phyloP scores from a whole-genome alignment of 2,329 filamentous ascomycete genomes.

The Arthroderma sp. region DNA sequence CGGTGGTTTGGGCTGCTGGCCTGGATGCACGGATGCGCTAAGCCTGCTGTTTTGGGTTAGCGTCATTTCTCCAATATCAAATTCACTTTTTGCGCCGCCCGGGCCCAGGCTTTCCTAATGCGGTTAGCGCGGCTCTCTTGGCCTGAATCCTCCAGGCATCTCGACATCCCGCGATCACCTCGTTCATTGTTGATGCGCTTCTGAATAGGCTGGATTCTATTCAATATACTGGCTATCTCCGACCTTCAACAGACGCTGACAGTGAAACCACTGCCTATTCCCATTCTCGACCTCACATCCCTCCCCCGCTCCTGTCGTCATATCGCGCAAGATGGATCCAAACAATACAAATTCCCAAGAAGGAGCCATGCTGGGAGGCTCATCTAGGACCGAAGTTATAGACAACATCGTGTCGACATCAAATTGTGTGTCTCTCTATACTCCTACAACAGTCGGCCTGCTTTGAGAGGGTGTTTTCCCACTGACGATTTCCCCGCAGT shows the following conservation, averaged over 20 bases:
- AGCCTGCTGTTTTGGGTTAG: conserved; percentile 26
- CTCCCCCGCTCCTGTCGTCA: not conserved
- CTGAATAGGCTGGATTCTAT: too few species aligned
- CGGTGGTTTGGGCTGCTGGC: conserved; percentile 25
- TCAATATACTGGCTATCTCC: not conserved
- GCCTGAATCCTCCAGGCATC: not conserved
- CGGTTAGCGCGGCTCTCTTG: conserved; percentile 4
- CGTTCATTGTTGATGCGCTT: not conserved
- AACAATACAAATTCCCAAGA: conserved; percentile 31
- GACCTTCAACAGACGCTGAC: not conserved
- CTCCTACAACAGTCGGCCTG: not conserved
- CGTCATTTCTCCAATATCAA: conserved; percentile 32
- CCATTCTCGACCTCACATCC: too few species aligned
- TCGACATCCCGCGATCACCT: not conserved
- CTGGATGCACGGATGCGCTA: conserved; percentile 33
- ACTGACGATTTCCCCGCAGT: conserved; percentile 41
- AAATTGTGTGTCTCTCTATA: conserved; percentile 57
- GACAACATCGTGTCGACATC: conserved; percentile 93
- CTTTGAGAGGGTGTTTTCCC: not conserved
- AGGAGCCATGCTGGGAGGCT: conserved; percentile 21
- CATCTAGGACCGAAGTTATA: conserved; percentile 55
- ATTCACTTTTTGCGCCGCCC: conserved; percentile 13
- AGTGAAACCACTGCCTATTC: not conserved
- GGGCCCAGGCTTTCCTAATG: conserved; percentile 7
- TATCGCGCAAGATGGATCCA: conserved; percentile 10